A percentile compares a stretch with the other conserved stretches of the same genome.
phyloP scores from a whole-genome alignment of 1,284 basidiomycete genomes.

The Trichosporon ovoides region DNA sequence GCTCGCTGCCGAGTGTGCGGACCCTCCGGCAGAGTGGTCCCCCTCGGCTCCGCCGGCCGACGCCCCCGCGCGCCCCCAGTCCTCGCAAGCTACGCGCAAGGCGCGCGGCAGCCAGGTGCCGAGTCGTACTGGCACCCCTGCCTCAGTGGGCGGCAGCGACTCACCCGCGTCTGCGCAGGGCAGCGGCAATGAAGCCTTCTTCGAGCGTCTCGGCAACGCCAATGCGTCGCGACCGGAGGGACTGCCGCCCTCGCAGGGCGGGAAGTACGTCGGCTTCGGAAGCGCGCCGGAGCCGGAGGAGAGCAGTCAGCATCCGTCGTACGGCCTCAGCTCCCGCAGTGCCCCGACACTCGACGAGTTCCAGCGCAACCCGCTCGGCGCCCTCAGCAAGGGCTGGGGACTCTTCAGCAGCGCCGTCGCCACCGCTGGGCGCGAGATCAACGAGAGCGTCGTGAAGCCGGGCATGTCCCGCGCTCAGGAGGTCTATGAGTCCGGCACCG shows the following conservation, averaged over 20 bases:
- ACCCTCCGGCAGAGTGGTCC: constrained; percentile 39
- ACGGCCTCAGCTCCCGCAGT: constrained; percentile 38
- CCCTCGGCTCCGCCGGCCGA: constrained; percentile 39
- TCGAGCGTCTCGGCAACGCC: constrained; percentile 43
- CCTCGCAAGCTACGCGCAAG: constrained; percentile 45
- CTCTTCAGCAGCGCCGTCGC: constrained; percentile 46
- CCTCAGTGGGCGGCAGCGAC: constrained; percentile 22
- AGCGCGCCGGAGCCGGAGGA: constrained; percentile 31
- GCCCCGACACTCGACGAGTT: constrained; percentile 46
- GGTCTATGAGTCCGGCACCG: constrained; percentile 23
- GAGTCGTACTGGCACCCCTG: constrained; percentile 16
- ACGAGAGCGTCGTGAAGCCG: constrained; percentile 46
- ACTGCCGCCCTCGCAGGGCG: constrained; percentile 48
- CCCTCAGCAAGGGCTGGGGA: constrained; percentile 48
- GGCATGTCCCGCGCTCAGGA: constrained; percentile 37
- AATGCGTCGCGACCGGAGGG: constrained; percentile 42
- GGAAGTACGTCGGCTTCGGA: constrained; percentile 47
- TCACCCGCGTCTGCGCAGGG: constrained; percentile 1
- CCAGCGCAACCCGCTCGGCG: constrained; percentile 43
- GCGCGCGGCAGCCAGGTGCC: constrained; percentile 28
- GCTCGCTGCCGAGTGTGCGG: constrained; percentile 43
- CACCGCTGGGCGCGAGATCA: constrained; percentile 41
- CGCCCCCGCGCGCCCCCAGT: constrained; percentile 33
- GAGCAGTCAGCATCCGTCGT: constrained; percentile 34
- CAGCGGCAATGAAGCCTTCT: constrained; percentile 47